Percentiles rank a stretch among this genome's conserved stretches.
phyloP scores from a whole-genome alignment of 768 basidiomycete genomes.

The Vishniacozyma victoriae region DNA sequence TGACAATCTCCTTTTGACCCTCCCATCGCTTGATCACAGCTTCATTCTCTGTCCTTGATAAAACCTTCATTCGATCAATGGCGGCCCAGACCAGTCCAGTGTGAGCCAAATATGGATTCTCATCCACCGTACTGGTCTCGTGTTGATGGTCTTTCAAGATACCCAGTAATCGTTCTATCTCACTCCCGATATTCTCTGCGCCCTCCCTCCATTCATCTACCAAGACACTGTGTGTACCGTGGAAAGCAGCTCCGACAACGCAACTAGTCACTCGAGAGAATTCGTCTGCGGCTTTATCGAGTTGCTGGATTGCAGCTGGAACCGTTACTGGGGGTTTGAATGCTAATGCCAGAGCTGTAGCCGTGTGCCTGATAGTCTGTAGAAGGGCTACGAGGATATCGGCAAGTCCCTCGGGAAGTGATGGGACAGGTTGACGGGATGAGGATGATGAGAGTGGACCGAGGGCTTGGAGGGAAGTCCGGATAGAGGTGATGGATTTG shows the following conservation, averaged over 20 bases:
- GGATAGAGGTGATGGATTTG: slow-evolving; percentile 1
- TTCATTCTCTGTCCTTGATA: slow-evolving; percentile 12
- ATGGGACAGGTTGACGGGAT: slow-evolving; percentile 3
- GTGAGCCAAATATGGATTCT: slow-evolving; percentile 22
- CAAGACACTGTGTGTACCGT: slow-evolving; percentile 2
- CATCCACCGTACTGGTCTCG: not conserved
- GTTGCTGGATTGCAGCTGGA: slow-evolving; percentile 23
- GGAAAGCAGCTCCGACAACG: slow-evolving; percentile 9
- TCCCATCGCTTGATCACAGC: slow-evolving; percentile 26
- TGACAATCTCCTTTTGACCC: slow-evolving; percentile 21
- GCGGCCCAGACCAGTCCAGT: slow-evolving; percentile 39
- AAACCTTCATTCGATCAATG: slow-evolving; percentile 12
- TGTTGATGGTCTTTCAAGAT: slow-evolving; percentile 3
- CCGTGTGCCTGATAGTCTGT: slow-evolving; percentile 15
- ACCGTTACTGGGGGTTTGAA: slow-evolving; percentile 36
- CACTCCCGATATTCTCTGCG: slow-evolving; percentile 8
- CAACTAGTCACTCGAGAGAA: slow-evolving; percentile 20
- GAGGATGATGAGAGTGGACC: slow-evolving; percentile 7
- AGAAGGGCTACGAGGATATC: slow-evolving; percentile 15
- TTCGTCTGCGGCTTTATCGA: slow-evolving; percentile 23
- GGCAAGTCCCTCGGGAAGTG: slow-evolving; percentile 9
- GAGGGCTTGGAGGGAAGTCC: slow-evolving; percentile 4
- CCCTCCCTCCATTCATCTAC: slow-evolving; percentile 32
- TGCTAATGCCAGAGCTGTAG: slow-evolving; percentile 26
- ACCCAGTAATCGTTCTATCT: slow-evolving; percentile 8